phyloP scores from a whole-genome alignment of 352 stramenopile genomes.

The Pythium brachiatum region DNA sequence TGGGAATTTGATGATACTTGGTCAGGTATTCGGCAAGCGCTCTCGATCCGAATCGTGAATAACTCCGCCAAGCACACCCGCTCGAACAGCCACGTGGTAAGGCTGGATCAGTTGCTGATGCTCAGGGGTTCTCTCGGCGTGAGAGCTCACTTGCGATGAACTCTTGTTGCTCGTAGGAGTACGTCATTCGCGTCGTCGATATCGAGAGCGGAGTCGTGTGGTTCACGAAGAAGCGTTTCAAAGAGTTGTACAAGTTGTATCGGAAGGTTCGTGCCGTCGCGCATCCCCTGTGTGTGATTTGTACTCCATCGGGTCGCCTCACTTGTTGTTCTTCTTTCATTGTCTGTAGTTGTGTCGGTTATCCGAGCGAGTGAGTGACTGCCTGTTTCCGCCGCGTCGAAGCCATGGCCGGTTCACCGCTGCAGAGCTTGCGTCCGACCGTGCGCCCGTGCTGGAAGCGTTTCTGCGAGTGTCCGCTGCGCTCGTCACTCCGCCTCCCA shows the following conservation, averaged over 20 bases:
- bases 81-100: constrained; percentile 68
- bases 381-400: constrained; percentile 66
- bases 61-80: constrained; percentile 52
- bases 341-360: constrained; percentile 56
- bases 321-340: not conserved
- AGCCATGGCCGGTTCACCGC: constrained; percentile 53
- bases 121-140: too few species aligned
- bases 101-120: constrained; percentile 9
- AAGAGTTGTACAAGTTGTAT: constrained; percentile 80
- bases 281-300: too few species aligned
- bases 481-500: constrained; percentile 69
- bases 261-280: constrained; percentile 51
- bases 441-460: constrained; percentile 69
- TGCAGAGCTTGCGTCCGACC: constrained; percentile 59
- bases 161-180: constrained; percentile 44
- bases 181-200: constrained; percentile 83
- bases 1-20: too few species aligned
- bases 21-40: constrained; percentile 73
- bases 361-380: constrained; percentile 60
- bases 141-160: not conserved
- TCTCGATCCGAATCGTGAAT: constrained; percentile 78
- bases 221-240: constrained; percentile 81
- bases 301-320: not conserved
- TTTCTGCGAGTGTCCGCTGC: constrained; percentile 71
- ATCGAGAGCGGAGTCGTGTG: constrained; percentile 83